These are phyloP conservation scores for Penstemon eatonii DNA, from an alignment of 257 asterid species.

Conservation along the genomic window DNA sequence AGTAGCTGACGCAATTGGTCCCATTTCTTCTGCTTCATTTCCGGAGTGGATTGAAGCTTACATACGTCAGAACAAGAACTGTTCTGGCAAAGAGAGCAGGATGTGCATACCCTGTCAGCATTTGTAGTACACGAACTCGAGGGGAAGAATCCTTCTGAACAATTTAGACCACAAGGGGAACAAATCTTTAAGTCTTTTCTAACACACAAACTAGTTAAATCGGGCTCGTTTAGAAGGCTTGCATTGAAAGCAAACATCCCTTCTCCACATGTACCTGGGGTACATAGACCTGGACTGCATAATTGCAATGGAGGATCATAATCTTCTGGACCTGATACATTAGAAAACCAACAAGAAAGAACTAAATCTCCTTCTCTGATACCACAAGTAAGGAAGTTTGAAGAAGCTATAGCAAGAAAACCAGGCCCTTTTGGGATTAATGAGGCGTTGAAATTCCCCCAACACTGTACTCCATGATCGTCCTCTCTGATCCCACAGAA, in stretches of 20 bases:
- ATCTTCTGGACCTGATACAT: slow-evolving; percentile 36
- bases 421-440: slow-evolving; percentile 78
- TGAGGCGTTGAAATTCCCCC: slow-evolving; percentile 79
- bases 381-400: slow-evolving; percentile 72
- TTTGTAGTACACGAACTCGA: slow-evolving; percentile 65
- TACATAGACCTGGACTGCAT: slow-evolving; percentile 90
- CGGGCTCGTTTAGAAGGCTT: slow-evolving; percentile 79
- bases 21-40: slow-evolving; percentile 37
- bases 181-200: slow-evolving; percentile 78
- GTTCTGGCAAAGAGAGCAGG: slow-evolving; percentile 92
- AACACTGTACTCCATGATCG: slow-evolving; percentile 74
- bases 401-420: slow-evolving; percentile 76
- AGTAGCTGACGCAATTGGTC: slow-evolving; percentile 44
- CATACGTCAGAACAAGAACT: slow-evolving; percentile 75
- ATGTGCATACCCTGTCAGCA: slow-evolving; percentile 87
- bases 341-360: slow-evolving; percentile 81
- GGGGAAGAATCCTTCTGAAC: slow-evolving; percentile 74
- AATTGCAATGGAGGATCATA: slow-evolving; percentile 91
- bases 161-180: slow-evolving; percentile 74
- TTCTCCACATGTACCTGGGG: slow-evolving; percentile 53
- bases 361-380: slow-evolving; percentile 84
- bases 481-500: slow-evolving; percentile 89
- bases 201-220: slow-evolving; percentile 76
- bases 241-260: slow-evolving; percentile 84
- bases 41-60: slow-evolving; percentile 41